phyloP scores from a whole-genome alignment of 2,329 filamentous ascomycete species.

The Scortechinia acanthostroma region DNA sequence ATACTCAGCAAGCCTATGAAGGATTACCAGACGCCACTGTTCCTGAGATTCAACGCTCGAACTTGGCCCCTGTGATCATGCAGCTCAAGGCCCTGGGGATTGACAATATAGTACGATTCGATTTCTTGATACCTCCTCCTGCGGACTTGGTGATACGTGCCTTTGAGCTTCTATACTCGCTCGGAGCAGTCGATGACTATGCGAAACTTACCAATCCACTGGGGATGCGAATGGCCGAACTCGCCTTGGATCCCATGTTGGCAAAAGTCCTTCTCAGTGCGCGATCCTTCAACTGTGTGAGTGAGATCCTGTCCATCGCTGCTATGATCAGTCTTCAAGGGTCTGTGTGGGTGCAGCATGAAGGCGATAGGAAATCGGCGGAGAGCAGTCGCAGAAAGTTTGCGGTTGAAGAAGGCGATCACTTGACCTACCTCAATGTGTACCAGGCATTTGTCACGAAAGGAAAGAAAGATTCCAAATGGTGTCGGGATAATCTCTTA shows the following conservation, averaged over 20 bases:
- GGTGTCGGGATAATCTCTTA: conserved; percentile 79
- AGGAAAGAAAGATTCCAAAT: conserved; percentile 75
- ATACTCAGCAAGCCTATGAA: conserved; percentile 69
- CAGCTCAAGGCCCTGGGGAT: conserved; percentile 93
- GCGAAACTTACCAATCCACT: conserved; percentile 83
- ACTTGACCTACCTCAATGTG: conserved; percentile 86
- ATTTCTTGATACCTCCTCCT: conserved; percentile 80
- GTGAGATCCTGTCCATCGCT: conserved; percentile 82
- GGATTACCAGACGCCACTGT: conserved; percentile 65
- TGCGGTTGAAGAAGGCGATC: conserved; percentile 87
- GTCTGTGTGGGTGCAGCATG: conserved; percentile 74
- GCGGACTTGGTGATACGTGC: conserved; percentile 78
- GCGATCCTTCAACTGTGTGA: conserved; percentile 68
- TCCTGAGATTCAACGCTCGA: conserved; percentile 87
- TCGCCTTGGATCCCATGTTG: conserved; percentile 93
- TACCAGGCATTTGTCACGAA: conserved; percentile 81
- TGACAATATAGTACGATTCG: conserved; percentile 85
- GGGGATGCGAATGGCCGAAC: conserved; percentile 85
- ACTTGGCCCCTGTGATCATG: conserved; percentile 79
- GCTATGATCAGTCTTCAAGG: conserved; percentile 88
- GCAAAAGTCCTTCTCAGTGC: conserved; percentile 78
- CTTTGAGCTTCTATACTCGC: conserved; percentile 77
- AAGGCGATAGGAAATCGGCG: conserved; percentile 68
- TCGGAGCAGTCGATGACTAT: conserved; percentile 82
- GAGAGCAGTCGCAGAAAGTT: conserved; percentile 75